Evolutionary conservation across 2,329 filamentous ascomycete genomes (phyloP), one percentile per base, ranked within the genome.

Genomic region (Alternaria gansuensis): DNA sequence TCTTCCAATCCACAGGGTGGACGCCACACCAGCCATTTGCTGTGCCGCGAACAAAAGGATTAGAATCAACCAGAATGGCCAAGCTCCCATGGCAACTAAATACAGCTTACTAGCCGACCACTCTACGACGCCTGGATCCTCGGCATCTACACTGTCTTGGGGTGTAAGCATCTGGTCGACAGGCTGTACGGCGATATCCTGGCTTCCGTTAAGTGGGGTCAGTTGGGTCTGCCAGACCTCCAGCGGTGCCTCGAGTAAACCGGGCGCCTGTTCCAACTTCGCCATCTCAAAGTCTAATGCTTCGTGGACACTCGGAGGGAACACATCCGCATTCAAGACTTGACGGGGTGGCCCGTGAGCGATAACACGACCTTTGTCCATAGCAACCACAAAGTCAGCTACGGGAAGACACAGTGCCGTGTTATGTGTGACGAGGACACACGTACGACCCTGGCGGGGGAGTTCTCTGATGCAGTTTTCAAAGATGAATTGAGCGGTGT

Each of bases 391-490:
- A n/a, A 46, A 46, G 28, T 46, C 43, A 23, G 43, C 43, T 33
- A 23, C 43, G n/a, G 43, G 43, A 5, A 46, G 3, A 28, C 43
- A 46, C 14, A 46, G 28, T 23, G 43, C n/a, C 43, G 43, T 46
- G n/a, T 94, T 90, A 70, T 95, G 91, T 0, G 91, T 95, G 26
- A 93, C 91, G 4, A 95, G 79, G 46, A 95, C 91, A 29, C 91
- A 82, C 2, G 92, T 95, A 54, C 92, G 82, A 61, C 65, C 37
- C 53, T 62, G 24, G 54, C 62, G 10, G 57, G 62, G 17, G 55
- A 70, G 29, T 59, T 62, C 26, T 64, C 62, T 26, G 31, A 60
- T 40, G 36, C 37, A 45, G 14, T 39, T 51, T 28, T 54, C 39
- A n/a, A 59, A 29, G 21, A 59, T 59, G 8, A 26, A 46, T 9